Evolutionary conservation across 2,329 filamentous ascomycete genomes (phyloP).

Genomic region (Lojkania enalia): DNA sequence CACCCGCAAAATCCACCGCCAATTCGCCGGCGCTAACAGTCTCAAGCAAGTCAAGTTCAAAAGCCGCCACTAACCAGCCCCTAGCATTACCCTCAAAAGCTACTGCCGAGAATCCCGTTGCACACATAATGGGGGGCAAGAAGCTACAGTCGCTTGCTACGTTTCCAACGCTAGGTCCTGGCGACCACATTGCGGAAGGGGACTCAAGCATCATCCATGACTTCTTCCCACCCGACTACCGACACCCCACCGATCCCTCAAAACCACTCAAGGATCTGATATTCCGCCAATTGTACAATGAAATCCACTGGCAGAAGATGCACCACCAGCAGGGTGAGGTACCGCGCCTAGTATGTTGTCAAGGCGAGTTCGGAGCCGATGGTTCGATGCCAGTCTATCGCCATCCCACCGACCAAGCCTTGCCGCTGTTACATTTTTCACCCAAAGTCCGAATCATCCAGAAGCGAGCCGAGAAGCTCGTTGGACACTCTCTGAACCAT

Average conservation of each 20-base stretch:
- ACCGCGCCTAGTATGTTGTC: constrained; percentile 86
- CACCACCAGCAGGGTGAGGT: constrained; percentile 89
- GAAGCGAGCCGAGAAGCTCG: constrained; percentile 66
- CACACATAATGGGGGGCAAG: constrained; percentile 20
- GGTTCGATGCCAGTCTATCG: constrained; percentile 88
- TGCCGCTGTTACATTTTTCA: constrained; percentile 76
- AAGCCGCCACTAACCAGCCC: too few relatives aligned
- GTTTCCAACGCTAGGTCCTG: constrained; percentile 48
- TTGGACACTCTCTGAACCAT: constrained; percentile 86
- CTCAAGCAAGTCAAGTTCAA: too few relatives aligned
- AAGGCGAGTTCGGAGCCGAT: constrained; percentile 70
- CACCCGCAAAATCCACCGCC: not conserved
- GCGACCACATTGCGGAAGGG: constrained; percentile 71
- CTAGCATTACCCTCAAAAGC: too few relatives aligned
- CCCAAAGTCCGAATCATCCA: constrained; percentile 71
- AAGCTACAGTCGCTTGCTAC: constrained; percentile 46
- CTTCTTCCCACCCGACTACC: constrained; percentile 59
- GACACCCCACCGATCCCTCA: constrained; percentile 29
- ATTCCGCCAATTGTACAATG: constrained; percentile 71
- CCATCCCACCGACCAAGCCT: constrained; percentile 87
- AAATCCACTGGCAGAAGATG: constrained; percentile 91
- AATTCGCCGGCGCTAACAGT: too few relatives aligned
- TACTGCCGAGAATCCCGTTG: too few relatives aligned
- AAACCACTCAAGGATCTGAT: constrained; percentile 58
- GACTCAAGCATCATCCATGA: constrained; percentile 76